Evolutionary conservation across 768 basidiomycete species (phyloP), one percentile per base, ranked within the genome.

Genomic region (Hypsizygus marmoreus): DNA sequence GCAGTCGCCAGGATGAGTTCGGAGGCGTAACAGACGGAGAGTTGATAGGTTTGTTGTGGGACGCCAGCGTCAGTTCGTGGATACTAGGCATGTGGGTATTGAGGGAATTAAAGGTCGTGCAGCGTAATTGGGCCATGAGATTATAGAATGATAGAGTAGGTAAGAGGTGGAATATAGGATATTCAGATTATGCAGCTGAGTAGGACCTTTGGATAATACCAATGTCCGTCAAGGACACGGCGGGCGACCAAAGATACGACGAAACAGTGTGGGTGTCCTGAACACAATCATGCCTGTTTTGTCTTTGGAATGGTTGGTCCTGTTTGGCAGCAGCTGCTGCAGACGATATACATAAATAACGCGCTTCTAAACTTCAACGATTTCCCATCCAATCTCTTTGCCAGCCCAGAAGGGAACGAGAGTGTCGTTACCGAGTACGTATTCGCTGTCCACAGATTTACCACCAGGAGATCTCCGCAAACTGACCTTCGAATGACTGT

Each of bases 361-460:
- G 16, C 5, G 24, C n/a, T 2, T 10, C 40, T 38, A 40, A 11
- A 25, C 20, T 34, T 60, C 58, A 12, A 59, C 64, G 49, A 85
- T 73, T 61, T 79, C 74, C 94, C 95, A 98, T 7, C 71, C 72
- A 25, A 98, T 66, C 51, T 78, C 71, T 66, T 82, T 88, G 10
- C 92, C 95, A 7, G 86, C 82, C 88, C 90, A 89, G 69, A 97
- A 95, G 6, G 95, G 91, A 31, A 88, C 77, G 1, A 95, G 76
- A 20, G 58, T 73, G 22, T 81, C 76, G 16, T 72, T 69, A 12
- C 70, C 76, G 35, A 70, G 57, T 25, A 61, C 59, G 65, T 79
- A 88, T n/a, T 58, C 61, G 30, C 73, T 74, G 26, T 75, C 74
- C 5, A 88, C 71, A 6, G 63, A 48, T 40, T 60, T 59, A 1